These are phyloP conservation scores for Sistotremastrum suecicum DNA, from an alignment of 768 basidiomycete species.

Conservation along the genomic window DNA sequence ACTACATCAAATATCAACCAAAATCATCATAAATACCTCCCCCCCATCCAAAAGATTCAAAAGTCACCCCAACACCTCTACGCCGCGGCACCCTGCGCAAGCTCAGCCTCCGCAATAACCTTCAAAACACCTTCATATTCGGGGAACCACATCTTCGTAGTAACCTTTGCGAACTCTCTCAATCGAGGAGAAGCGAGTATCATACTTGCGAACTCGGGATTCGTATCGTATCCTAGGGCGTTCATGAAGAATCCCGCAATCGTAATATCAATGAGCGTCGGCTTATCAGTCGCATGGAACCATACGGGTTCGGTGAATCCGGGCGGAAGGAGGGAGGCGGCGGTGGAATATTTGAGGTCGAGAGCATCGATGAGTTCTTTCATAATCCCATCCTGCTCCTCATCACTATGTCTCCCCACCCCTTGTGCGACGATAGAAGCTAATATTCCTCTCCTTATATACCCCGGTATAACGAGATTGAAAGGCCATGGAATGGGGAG, in stretches of 20 bases:
- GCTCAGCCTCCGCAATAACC: too few relatives aligned
- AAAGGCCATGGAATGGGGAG: conserved; percentile 9
- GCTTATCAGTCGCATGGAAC: conserved; percentile 14
- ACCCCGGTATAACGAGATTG: conserved; percentile 13
- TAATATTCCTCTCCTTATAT: conserved; percentile 10
- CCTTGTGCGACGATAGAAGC: conserved; percentile 11
- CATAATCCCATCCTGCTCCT: conserved; percentile 17
- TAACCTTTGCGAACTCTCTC: too few relatives aligned
- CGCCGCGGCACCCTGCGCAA: too few relatives aligned
- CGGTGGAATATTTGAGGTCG: conserved; percentile 13
- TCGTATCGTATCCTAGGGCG: conserved; percentile 9
- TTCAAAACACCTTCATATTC: too few relatives aligned
- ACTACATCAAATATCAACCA: too few relatives aligned
- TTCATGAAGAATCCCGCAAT: conserved; percentile 20
- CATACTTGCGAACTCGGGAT: conserved; percentile 16
- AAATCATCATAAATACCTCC: too few relatives aligned
- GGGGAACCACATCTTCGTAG: too few relatives aligned
- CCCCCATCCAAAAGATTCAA: too few relatives aligned
- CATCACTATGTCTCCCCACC: conserved; percentile 19
- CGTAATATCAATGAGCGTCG: conserved; percentile 17
- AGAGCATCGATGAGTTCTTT: conserved; percentile 18
- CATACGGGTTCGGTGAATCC: too few relatives aligned
- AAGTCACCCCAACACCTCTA: too few relatives aligned
- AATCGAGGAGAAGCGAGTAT: too few relatives aligned
- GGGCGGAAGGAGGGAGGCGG: conserved; percentile 3